Base-by-base conservation (phyloP, 352 stramenopile genomes). In the Poterioochromonas sp. region DNA sequence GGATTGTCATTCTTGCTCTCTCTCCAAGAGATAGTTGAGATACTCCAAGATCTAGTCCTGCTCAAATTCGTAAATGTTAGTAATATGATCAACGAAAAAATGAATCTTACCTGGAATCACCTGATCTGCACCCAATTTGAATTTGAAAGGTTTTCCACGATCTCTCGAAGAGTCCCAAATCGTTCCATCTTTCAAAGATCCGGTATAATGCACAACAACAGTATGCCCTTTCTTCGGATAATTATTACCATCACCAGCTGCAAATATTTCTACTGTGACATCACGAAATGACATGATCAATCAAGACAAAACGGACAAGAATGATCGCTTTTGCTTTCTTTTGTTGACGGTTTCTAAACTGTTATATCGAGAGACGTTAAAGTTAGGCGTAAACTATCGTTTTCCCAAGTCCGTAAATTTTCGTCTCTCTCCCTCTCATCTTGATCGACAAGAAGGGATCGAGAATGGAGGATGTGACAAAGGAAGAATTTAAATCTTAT, bases 71-170 rank as follows among this genome's bases (percentile, higher is more conserved):
- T 26, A 54, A 32, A 54, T 58, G 47, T 58, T 26, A 58, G 15
- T 65, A 32, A 22, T 5, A 32, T 32, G n/a, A 32, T 12, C 5
- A 65, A 12, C 5, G n/a, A 29, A 5, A 39, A 12, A 5, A 32
- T 39, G 0, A 60, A n/a, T 22, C 68, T 8, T 54, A 0, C 89
- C 90, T 32, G 88, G 86, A 64, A 95, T 94, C 43, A 95, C 89
- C 79, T 95, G 90, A 44, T 93, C 89, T 2, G 85, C 87, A 0
- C 89, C 90, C 26, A 94, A 82, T 80, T 92, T 91, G 80, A 94
- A 94, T 83, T 91, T 91, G 82, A 94, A 94, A 0, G 89, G 88
- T 79, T 94, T 93, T 43, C 90, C 87, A 87, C 89, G 26, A 91
- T 88, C 84, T 41, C 83, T 70, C 0, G 83, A 86, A 34, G 84